phyloP scores from a whole-genome alignment of 768 basidiomycete species.

The Vishniacozyma victoriae region DNA sequence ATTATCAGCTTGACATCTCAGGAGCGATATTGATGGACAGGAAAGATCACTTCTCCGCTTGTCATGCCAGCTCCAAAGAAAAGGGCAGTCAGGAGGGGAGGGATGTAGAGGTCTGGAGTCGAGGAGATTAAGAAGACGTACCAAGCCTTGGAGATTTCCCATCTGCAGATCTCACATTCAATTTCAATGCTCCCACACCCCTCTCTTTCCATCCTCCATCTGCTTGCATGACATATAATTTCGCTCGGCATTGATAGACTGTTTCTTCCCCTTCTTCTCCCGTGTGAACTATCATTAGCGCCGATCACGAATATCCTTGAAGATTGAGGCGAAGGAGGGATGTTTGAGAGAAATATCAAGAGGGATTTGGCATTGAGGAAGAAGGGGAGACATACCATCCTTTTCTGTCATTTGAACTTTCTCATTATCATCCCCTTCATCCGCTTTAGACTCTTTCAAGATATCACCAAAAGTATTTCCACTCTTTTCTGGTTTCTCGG shows the following conservation, averaged over 20 bases:
- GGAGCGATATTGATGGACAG: not conserved
- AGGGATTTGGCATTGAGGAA: not conserved
- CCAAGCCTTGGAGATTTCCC: conserved; percentile 44
- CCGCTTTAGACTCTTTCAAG: conserved; percentile 17
- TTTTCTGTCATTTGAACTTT: conserved; percentile 46
- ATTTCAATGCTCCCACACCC: conserved; percentile 45
- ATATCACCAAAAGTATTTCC: conserved; percentile 40
- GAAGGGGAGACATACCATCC: conserved; percentile 39
- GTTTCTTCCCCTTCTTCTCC: conserved; percentile 50
- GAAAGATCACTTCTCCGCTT: too few species aligned
- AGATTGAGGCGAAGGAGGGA: too few species aligned
- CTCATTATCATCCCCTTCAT: conserved; percentile 26
- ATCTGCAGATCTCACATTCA: conserved; percentile 41
- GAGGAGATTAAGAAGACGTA: too few species aligned
- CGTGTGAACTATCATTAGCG: conserved; percentile 43
- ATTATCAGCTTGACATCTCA: not conserved
- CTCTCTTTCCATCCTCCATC: conserved; percentile 47
- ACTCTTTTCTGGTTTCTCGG: conserved; percentile 13
- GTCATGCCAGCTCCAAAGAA: too few species aligned
- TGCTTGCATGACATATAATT: conserved; percentile 46
- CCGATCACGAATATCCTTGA: too few species aligned
- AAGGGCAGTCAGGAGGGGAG: not conserved
- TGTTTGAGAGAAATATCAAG: too few species aligned
- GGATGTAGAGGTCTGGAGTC: not conserved
- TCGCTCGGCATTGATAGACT: conserved; percentile 44